Percentiles rank a stretch among this genome's conserved stretches.
These are phyloP conservation scores for Crithidia fasciculata DNA, from an alignment of 208 protist species.

Conservation along the genomic window DNA sequence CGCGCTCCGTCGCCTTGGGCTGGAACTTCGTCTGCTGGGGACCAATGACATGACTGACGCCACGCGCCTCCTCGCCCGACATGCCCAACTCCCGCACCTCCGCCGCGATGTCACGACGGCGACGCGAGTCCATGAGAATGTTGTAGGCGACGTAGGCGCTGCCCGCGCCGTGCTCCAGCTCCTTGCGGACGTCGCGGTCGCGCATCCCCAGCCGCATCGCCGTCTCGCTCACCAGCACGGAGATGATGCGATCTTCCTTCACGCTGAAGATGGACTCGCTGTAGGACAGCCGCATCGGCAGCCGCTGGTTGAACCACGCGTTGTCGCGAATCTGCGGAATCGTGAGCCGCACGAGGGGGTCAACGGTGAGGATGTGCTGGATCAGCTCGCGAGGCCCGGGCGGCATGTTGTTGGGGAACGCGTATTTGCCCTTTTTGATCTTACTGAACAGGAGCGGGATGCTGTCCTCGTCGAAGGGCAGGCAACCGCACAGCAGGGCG, in stretches of 20 bases:
- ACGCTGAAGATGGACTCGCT: slow-evolving; percentile 72
- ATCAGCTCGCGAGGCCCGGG: slow-evolving; percentile 78
- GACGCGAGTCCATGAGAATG: slow-evolving; percentile 79
- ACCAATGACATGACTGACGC: slow-evolving; percentile 23
- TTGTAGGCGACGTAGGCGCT: slow-evolving; percentile 83
- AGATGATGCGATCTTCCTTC: slow-evolving; percentile 76
- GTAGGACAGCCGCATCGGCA: slow-evolving; percentile 84
- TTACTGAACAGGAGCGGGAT: slow-evolving; percentile 93
- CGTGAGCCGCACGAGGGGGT: slow-evolving; percentile 89
- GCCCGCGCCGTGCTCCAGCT: slow-evolving; percentile 70
- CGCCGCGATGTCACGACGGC: slow-evolving; percentile 64
- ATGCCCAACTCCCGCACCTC: slow-evolving; percentile 61
- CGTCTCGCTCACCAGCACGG: slow-evolving; percentile 64
- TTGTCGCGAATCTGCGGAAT: slow-evolving; percentile 92
- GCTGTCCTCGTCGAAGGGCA: slow-evolving; percentile 94
- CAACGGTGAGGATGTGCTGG: slow-evolving; percentile 88
- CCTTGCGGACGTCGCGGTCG: slow-evolving; percentile 70
- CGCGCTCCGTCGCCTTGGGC: slow-evolving; percentile 76
- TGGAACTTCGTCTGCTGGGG: slow-evolving; percentile 35
- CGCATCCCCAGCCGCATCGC: slow-evolving; percentile 59
- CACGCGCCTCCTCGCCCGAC: slow-evolving; percentile 26
- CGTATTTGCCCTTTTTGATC: slow-evolving; percentile 91
- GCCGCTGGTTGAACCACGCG: slow-evolving; percentile 85
- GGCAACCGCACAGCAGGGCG: slow-evolving; percentile 90
- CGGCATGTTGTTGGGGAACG: slow-evolving; percentile 68